phyloP scores from a whole-genome alignment of 1,139 yeast species.

The Protomyces macrosporus region DNA sequence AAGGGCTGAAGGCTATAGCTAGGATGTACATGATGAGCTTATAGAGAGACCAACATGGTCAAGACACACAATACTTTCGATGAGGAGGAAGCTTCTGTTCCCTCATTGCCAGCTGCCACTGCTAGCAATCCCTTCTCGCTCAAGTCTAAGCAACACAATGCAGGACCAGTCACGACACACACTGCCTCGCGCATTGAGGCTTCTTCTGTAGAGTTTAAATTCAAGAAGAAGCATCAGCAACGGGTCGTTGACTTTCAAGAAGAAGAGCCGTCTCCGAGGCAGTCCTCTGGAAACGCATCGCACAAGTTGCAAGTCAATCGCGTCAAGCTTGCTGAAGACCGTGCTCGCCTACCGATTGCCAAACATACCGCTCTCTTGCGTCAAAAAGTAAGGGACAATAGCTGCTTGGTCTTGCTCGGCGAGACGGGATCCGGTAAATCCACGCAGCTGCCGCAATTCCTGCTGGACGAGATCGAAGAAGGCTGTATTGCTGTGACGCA shows the following conservation, averaged over 20 bases:
- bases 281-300: not conserved
- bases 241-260: not conserved
- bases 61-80: conserved; percentile 23
- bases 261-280: not conserved
- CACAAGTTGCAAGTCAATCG: not conserved
- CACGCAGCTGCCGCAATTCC: conserved; percentile 85
- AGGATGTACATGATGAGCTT: not conserved
- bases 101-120: not conserved
- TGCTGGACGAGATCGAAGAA: conserved; percentile 40
- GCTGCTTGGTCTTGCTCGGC: conserved; percentile 79
- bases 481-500: conserved; percentile 84
- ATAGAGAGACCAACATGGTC: conserved; percentile 6
- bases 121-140: not conserved
- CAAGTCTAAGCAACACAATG: not conserved
- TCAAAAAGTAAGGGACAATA: conserved; percentile 51
- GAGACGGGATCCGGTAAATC: conserved; percentile 98
- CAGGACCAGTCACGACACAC: not conserved
- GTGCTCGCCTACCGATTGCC: conserved; percentile 27
- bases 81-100: not conserved
- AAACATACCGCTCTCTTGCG: conserved; percentile 60
- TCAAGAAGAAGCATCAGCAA: not conserved
- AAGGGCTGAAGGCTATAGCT: too few species aligned
- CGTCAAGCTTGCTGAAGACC: conserved; percentile 14
- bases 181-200: not conserved
- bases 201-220: not conserved